Evolutionary conservation across 2,329 filamentous ascomycete species (phyloP), one percentile per base, ranked within the genome.

Genomic region (Fusarium sambucinum): DNA sequence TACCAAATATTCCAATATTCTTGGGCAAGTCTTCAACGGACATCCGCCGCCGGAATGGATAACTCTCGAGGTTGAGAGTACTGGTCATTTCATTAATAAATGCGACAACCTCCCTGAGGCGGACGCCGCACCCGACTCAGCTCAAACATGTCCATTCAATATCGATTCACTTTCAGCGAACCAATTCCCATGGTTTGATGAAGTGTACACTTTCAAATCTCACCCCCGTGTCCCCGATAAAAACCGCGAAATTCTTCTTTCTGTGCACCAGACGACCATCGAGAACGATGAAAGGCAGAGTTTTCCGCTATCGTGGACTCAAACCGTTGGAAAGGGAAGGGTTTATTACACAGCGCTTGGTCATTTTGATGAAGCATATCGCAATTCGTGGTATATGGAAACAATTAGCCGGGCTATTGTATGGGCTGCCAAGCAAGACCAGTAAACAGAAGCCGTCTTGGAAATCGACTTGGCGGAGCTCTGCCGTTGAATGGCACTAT

Each of bases 31-130:
- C 1, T 70, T 70, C 1, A 25, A 61, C 5, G 59, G 53, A 0
- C 67, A 70, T 40, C 67, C 67, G 0, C 41, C 46, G 3, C 67
- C 67, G 3, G 48, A 70, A 2, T 67, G 64, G 63, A 55, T 50
- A n/a, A 46, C 19, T 6, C 32, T 70, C 0, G 12, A 17, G 0
- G 9, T 65, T 3, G 67, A 70, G 8, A 46, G 7, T 6, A 4
- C 17, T 0, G 25, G 6, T 0, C 67, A 70, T 32, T 64, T 29
- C 10, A 56, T 70, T 3, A 70, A 48, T 10, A 3, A 10, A 0
- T 10, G 12, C 1, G 4, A n/a, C 0, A 23, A 5, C 8, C 16
- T 57, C 5, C 64, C 55, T 1, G 8, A 5, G 6, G 5, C n/a
- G 1, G 14, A 23, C 0, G 47, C 63, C 0, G 45, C 53, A 12